These are phyloP conservation scores for Rhytidhysteron rufulum DNA, from an alignment of 2,329 filamentous ascomycete genomes.

Conservation along the genomic window DNA sequence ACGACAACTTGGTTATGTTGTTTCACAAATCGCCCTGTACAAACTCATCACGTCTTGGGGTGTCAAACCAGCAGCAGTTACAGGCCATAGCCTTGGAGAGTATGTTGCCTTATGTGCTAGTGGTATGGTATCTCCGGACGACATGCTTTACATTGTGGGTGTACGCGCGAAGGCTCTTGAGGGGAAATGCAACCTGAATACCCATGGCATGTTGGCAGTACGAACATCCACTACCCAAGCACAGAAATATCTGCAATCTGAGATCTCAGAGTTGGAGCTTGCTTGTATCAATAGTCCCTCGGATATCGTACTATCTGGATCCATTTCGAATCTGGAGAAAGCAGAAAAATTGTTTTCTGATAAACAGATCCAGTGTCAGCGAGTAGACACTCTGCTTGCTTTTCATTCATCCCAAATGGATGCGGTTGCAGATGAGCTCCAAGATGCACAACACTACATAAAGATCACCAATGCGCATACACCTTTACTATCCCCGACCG, in stretches of 20 bases:
- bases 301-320: not conserved
- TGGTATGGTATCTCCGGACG: conserved; percentile 31
- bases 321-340: not conserved
- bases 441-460: too few relatives aligned
- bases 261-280: not conserved
- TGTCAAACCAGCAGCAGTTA: conserved; percentile 9
- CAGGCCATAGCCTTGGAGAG: conserved; percentile 34
- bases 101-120: conserved; percentile 36
- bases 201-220: conserved; percentile 20
- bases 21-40: conserved; percentile 35
- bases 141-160: conserved; percentile 35
- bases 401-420: conserved; percentile 2
- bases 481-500: too few relatives aligned
- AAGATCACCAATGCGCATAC: too few relatives aligned
- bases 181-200: conserved; percentile 15
- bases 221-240: too few relatives aligned
- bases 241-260: not conserved
- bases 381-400: not conserved
- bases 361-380: not conserved
- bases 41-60: conserved; percentile 10
- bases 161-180: conserved; percentile 27
- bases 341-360: not conserved
- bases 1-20: conserved; percentile 38
- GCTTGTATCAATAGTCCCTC: not conserved
- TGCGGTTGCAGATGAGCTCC: not conserved